These are phyloP conservation scores for Pythium rishiriense DNA, from an alignment of 352 stramenopile genomes.

Conservation along the genomic window DNA sequence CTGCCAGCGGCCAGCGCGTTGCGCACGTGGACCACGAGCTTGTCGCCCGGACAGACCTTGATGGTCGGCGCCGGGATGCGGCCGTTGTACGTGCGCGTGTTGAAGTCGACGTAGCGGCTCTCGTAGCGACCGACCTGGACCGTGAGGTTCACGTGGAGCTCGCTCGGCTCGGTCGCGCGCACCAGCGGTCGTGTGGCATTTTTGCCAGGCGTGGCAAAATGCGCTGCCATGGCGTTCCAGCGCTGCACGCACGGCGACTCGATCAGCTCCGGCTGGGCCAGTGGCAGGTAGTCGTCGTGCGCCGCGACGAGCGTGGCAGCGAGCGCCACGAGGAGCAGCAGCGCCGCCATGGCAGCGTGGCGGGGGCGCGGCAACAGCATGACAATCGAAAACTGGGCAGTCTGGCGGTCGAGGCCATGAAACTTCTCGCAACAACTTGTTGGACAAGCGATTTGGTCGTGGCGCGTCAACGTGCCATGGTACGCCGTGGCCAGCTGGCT, in stretches of 20 bases:
- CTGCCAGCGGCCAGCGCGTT: constrained; percentile 51
- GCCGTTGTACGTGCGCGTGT: constrained; percentile 74
- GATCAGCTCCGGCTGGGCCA: constrained; percentile 25
- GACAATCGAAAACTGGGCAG: too few relatives aligned
- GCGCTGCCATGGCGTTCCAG: constrained; percentile 23
- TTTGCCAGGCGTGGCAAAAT: constrained; percentile 6
- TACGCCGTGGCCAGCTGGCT: constrained; percentile 10
- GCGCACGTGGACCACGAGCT: constrained; percentile 51
- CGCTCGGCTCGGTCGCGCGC: constrained; percentile 43
- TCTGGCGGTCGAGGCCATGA: constrained; percentile 11
- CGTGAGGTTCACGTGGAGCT: constrained; percentile 58
- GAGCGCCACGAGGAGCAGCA: constrained; percentile 1
- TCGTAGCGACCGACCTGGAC: constrained; percentile 62
- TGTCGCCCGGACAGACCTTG: constrained; percentile 71
- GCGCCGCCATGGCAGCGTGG: background rate
- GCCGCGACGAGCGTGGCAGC: constrained; percentile 1
- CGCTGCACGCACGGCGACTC: constrained; percentile 26
- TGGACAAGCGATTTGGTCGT: background rate
- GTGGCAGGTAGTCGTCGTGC: constrained; percentile 28
- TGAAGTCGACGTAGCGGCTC: constrained; percentile 73
- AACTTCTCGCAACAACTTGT: constrained; percentile 5
- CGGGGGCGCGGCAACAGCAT: too few relatives aligned
- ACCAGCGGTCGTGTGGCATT: constrained; percentile 28
- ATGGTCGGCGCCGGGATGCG: constrained; percentile 66
- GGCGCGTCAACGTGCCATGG: constrained; percentile 12